Base-by-base conservation (phyloP, 305 asterid genomes). In the Fraxinus platypoda region DNA sequence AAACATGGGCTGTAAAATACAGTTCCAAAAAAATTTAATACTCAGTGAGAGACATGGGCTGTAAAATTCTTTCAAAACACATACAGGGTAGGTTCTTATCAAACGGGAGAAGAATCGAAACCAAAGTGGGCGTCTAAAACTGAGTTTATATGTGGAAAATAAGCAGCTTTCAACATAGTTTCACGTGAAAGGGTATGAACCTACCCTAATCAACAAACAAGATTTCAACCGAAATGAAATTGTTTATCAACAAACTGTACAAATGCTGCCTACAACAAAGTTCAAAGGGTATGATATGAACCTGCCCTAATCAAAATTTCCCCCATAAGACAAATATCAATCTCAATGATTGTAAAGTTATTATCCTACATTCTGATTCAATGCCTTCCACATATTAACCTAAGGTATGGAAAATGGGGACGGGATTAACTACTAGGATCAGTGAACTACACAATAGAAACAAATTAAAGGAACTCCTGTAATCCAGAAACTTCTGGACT, bases 211-310 rank as follows among this genome's bases (percentile, higher is more conserved):
- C 64, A 52, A 52, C 64, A 52, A 52, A 52, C 64, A 52, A 52
- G 64, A n/a, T 52, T 52, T 52, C 62, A 52, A 52, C 62, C 23
- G 4, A 54, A 54, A 54, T 19, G 66, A 54, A 54, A 19, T 54
- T 54, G 66, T n/a, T n/a, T 54, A n/a, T n/a, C 26, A 19, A 57
- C 68, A 52, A 52, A 57, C 85, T 89, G 84, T 83, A 86, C 90
- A 84, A 30, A 46, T 25, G 77, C 75, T 38, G 26, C 57, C 83
- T 64, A 74, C 41, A 64, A 15, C 43, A 80, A 8, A 15, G 73
- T 49, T 15, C 59, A 75, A 38, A 28, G 38, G 59, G 82, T 13
- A 64, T 23, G 78, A 15, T 13, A 64, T 23, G 78, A 15, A 72
- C 31, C 38, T 8, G 30, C 57, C 85, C 77, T 71, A 30, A 19